Evolutionary conservation across 495 filamentous ascomycete genomes (phyloP).

Genomic region (Penicillium lagena): DNA sequence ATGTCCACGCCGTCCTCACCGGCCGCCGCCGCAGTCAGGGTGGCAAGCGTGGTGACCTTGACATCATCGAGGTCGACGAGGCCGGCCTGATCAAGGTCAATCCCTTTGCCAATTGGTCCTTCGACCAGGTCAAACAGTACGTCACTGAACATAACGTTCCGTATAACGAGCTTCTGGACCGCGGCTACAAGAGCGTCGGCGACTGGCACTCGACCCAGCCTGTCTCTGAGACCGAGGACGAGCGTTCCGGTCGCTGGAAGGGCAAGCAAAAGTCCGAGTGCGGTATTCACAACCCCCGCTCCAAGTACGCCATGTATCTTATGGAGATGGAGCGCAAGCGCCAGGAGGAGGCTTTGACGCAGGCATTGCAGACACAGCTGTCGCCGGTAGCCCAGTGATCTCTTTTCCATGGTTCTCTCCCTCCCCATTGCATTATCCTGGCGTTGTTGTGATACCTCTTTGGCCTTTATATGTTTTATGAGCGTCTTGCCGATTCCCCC

Average conservation of each 20-base stretch:
- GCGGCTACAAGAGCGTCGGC: constrained; percentile 92
- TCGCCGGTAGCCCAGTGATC: constrained; percentile 25
- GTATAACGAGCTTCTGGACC: constrained; percentile 86
- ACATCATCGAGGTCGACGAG: constrained; percentile 88
- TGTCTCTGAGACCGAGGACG: constrained; percentile 84
- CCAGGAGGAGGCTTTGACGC: constrained; percentile 53
- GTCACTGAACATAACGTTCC: constrained; percentile 80
- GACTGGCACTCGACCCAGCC: constrained; percentile 97
- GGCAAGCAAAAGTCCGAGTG: constrained; percentile 93
- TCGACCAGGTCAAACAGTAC: constrained; percentile 82
- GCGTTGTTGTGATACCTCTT: too few relatives aligned
- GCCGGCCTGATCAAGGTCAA: constrained; percentile 95
- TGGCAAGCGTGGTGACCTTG: constrained; percentile 81
- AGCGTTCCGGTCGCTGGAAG: constrained; percentile 97
- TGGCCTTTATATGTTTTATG: too few relatives aligned
- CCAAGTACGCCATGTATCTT: constrained; percentile 82
- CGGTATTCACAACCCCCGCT: constrained; percentile 95
- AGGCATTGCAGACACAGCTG: constrained; percentile 34
- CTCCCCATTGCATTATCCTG: constrained; percentile 8
- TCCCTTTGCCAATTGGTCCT: constrained; percentile 94
- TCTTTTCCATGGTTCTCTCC: constrained; percentile 1
- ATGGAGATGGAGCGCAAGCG: constrained; percentile 66
- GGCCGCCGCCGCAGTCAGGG: constrained; percentile 90
- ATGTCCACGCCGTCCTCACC: constrained; percentile 90
- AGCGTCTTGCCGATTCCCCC: too few relatives aligned